Conservation (phyloP, 2,329 filamentous ascomycete genomes). For the Fusarium begoniae region DNA sequence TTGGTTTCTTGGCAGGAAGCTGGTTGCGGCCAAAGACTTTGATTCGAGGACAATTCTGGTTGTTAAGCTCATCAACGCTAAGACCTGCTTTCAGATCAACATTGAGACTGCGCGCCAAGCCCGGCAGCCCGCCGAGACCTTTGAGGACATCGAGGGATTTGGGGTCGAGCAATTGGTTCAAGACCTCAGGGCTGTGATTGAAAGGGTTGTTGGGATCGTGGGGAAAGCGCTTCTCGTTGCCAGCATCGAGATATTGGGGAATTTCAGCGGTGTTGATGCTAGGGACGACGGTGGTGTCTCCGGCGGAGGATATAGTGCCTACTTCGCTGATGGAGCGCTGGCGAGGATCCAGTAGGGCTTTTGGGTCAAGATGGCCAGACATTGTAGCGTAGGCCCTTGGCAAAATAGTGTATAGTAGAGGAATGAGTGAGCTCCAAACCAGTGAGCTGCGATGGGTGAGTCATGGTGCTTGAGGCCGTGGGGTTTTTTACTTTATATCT, state of each 20-base stretch:
- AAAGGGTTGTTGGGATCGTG: slow-evolving; percentile 6
- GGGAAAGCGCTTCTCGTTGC: neutral
- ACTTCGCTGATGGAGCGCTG: slow-evolving; percentile 28
- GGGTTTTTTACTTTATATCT: slow-evolving; percentile 18
- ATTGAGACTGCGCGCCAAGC: slow-evolving; percentile 4
- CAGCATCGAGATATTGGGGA: slow-evolving; percentile 3
- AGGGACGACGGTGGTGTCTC: slow-evolving; percentile 21
- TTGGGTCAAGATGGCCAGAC: slow-evolving; percentile 30
- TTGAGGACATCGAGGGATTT: slow-evolving; percentile 12
- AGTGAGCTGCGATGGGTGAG: slow-evolving; percentile 25
- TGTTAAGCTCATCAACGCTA: slow-evolving; percentile 8
- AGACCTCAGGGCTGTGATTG: neutral
- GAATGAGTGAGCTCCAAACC: slow-evolving; percentile 10
- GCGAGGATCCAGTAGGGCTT: slow-evolving; percentile 22
- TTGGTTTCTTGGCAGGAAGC: slow-evolving; percentile 13
- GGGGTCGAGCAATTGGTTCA: slow-evolving; percentile 10
- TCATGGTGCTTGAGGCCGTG: slow-evolving; percentile 14
- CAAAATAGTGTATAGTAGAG: neutral
- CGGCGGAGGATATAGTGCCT: slow-evolving; percentile 7
- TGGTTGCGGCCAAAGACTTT: slow-evolving; percentile 11
- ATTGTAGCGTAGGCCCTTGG: slow-evolving; percentile 7
- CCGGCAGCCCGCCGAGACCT: slow-evolving; percentile 2
- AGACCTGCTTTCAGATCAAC: slow-evolving; percentile 17
- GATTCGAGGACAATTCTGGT: neutral
- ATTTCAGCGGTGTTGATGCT: slow-evolving; percentile 7